Evolutionary conservation across 257 asterid genomes (phyloP).

Genomic region (Solanum stenotomum): DNA sequence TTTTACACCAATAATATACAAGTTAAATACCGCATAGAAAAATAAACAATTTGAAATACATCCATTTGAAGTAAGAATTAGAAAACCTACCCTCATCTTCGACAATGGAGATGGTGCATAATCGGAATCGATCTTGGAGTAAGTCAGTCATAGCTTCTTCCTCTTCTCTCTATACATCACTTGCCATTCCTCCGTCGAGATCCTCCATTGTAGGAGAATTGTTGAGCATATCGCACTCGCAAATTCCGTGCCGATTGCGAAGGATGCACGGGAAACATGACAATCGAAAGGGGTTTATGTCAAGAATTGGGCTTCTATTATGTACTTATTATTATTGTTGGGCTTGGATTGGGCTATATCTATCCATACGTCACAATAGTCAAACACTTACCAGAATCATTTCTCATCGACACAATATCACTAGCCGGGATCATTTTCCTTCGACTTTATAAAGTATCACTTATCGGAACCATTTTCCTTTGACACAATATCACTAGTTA

Average conservation of each 20-base stretch:
- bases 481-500: no score
- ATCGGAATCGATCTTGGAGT: slow-evolving; percentile 74
- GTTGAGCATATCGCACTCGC: neutral
- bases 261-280: neutral
- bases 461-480: no score
- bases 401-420: no score
- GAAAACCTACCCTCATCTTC: slow-evolving; percentile 59
- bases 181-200: slow-evolving; percentile 24
- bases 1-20: neutral
- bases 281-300: neutral
- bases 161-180: slow-evolving; percentile 52
- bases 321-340: no score
- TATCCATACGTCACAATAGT: no score
- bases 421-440: no score
- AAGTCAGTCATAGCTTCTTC: slow-evolving; percentile 57
- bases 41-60: neutral
- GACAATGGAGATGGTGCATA: slow-evolving; percentile 64
- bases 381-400: no score
- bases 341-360: neutral
- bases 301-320: neutral
- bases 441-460: no score
- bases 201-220: neutral
- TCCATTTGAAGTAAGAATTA: neutral
- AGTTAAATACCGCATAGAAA: neutral
- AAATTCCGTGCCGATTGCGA: neutral